A percentile compares a stretch with the other conserved stretches of the same genome.
Conservation (phyloP, 768 basidiomycete genomes). For the Rubroboletus satanas region DNA sequence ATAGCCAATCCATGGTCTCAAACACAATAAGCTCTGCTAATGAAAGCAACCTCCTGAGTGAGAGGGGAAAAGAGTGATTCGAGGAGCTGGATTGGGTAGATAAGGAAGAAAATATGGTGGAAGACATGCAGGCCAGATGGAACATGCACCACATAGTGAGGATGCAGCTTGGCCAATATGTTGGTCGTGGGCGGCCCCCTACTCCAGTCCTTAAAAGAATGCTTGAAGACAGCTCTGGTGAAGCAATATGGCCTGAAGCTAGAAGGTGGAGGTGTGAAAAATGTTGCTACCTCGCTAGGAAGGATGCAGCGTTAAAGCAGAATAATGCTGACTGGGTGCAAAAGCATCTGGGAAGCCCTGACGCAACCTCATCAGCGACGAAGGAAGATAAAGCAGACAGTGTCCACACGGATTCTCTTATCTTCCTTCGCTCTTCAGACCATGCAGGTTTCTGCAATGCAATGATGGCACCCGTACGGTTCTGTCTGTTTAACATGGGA, state of each 20-base stretch:
- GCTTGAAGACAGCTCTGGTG: background rate
- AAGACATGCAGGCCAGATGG: background rate
- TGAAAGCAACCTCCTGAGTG: background rate
- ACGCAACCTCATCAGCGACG: accelerated
- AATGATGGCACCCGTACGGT: background rate
- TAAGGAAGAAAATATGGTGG: background rate
- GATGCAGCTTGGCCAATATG: background rate
- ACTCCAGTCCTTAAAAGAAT: background rate
- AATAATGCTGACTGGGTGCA: background rate
- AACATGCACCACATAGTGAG: background rate
- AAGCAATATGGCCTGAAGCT: background rate
- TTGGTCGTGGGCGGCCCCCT: background rate
- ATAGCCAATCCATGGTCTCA: background rate
- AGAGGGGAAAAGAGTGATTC: background rate
- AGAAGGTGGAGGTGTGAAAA: background rate
- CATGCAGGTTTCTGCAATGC: background rate
- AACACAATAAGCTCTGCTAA: accelerated
- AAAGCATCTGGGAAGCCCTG: background rate
- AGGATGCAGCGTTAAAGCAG: background rate
- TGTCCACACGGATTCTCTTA: background rate
- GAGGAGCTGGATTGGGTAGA: background rate
- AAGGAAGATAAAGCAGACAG: background rate
- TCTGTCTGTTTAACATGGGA: background rate
- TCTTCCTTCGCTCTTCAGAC: background rate
- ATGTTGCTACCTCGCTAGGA: background rate